A percentile compares a stretch with the other conserved stretches of the same genome.
These are phyloP conservation scores for Microbotryum intermedium DNA, from an alignment of 1,284 basidiomycete genomes.

Conservation along the genomic window DNA sequence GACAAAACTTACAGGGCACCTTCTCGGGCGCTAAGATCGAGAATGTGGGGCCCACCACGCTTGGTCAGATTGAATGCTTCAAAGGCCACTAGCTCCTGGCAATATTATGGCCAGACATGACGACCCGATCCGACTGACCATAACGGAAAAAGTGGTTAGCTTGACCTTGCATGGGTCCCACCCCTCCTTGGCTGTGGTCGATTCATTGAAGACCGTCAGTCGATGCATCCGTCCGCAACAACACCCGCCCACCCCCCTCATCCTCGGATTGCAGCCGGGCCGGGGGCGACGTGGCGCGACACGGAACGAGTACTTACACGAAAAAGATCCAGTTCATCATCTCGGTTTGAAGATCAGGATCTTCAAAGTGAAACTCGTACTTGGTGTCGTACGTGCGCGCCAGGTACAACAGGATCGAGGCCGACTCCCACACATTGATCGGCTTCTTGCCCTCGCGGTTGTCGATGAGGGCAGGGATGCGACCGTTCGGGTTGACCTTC, in stretches of 20 bases:
- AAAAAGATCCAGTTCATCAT: conserved; percentile 20
- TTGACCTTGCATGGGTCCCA: conserved; percentile 20
- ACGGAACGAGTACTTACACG: neutral
- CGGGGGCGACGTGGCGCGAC: too few species aligned
- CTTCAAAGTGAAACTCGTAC: conserved; percentile 9
- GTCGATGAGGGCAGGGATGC: conserved; percentile 23
- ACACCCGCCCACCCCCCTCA: too few species aligned
- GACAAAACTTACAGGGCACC: conserved; percentile 8
- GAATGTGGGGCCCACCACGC: too few species aligned
- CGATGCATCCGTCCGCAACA: too few species aligned
- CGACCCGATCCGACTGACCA: neutral
- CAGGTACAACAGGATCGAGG: conserved; percentile 17
- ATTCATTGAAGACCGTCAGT: too few species aligned
- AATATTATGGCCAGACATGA: neutral
- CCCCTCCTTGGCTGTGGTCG: conserved; percentile 7
- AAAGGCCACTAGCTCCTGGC: neutral
- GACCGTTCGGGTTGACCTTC: conserved; percentile 22
- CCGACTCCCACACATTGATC: conserved; percentile 11
- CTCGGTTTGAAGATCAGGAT: conserved; percentile 12
- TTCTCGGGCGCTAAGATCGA: conserved; percentile 22
- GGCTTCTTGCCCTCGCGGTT: conserved; percentile 13
- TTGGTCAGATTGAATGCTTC: neutral
- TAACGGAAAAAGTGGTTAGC: conserved; percentile 25
- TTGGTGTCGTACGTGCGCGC: conserved; percentile 11
- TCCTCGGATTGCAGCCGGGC: too few species aligned